Base-by-base conservation (phyloP, 1,284 basidiomycete genomes). In the Ceratobasidium theobromae region DNA sequence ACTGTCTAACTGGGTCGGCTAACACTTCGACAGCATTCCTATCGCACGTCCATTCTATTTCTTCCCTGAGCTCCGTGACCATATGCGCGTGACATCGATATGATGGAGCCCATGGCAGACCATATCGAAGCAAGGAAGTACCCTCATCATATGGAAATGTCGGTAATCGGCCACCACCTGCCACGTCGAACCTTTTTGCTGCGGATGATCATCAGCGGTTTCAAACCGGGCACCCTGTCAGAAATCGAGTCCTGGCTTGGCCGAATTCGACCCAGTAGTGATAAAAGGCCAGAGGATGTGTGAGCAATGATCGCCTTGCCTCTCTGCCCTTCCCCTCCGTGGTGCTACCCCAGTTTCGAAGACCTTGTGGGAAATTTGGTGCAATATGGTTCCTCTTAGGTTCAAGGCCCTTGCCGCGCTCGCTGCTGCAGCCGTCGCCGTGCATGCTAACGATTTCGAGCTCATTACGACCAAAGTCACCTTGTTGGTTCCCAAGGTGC, bases 151-250 rank as follows among this genome's bases (percentile, higher is more conserved):
- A 51, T 64, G 58, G 35, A 43, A 64, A 64, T 30, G 35, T 41
- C 30, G 58, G 33, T 14, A 48, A 33, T 58, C 41, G 41, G 57
- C 28, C 57, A 49, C 32, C 32, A 48, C 32, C n/a, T 64, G 58
- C 58, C 58, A 64, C 58, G 58, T 64, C 58, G 58, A 64, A 51
- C 35, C 33, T 52, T 35, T 38, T 12, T 38, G 58, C 58, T 64
- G 58, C 58, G 58, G 58, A 64, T 46, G 25, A 5, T 33, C 40
- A 64, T 64, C 58, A 48, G 49, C 27, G n/a, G 49, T 6, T 16
- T 64, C 48, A 51, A 25, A 48, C n/a, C 16, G 49, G 23, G n/a
- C 35, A 18, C 30, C 33, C 38, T 33, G 45, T 60, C 46, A 51
- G 33, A 27, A 38, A 30, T 28, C 30, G 12, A 16, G 49, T 8